Conservation (phyloP, 768 basidiomycete genomes). For the Hericium erinaceus region DNA sequence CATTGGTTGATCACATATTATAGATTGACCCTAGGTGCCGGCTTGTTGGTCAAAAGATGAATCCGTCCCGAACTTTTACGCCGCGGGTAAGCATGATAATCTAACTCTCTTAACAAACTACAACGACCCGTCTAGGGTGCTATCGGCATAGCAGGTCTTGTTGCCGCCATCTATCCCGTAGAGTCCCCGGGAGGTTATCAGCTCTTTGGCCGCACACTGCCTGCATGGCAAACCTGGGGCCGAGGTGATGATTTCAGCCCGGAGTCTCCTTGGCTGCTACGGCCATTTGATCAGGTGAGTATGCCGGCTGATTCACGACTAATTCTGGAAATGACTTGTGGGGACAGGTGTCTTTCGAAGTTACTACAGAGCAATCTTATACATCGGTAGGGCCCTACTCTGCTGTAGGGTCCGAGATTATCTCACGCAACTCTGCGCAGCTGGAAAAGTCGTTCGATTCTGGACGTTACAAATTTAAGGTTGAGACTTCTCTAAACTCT, state of each 20-base stretch:
- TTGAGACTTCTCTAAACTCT: constrained; percentile 8
- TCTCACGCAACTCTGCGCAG: constrained; percentile 21
- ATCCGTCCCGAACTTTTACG: constrained; percentile 60
- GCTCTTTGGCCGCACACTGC: constrained; percentile 51
- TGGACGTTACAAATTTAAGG: constrained; percentile 44
- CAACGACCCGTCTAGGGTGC: constrained; percentile 37
- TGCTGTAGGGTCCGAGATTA: neutral
- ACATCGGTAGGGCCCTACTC: neutral
- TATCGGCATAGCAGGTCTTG: constrained; percentile 58
- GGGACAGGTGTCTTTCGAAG: constrained; percentile 35
- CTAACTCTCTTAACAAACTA: neutral
- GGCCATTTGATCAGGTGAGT: constrained; percentile 53
- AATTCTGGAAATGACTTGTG: neutral
- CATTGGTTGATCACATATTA: neutral
- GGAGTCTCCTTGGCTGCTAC: constrained; percentile 48
- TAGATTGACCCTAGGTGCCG: constrained; percentile 51
- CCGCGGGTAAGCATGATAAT: constrained; percentile 33
- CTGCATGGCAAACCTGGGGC: constrained; percentile 59
- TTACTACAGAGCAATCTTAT: constrained; percentile 25
- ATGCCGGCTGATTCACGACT: no score
- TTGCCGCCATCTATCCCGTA: constrained; percentile 58
- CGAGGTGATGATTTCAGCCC: constrained; percentile 36
- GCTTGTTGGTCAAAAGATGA: constrained; percentile 65
- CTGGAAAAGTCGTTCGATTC: constrained; percentile 42
- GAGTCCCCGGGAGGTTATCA: constrained; percentile 62